A percentile compares a stretch with the other conserved stretches of the same genome.
These are phyloP conservation scores for Chlorella sorokiniana DNA, from an alignment of 139 green algal species.

Conservation along the genomic window DNA sequence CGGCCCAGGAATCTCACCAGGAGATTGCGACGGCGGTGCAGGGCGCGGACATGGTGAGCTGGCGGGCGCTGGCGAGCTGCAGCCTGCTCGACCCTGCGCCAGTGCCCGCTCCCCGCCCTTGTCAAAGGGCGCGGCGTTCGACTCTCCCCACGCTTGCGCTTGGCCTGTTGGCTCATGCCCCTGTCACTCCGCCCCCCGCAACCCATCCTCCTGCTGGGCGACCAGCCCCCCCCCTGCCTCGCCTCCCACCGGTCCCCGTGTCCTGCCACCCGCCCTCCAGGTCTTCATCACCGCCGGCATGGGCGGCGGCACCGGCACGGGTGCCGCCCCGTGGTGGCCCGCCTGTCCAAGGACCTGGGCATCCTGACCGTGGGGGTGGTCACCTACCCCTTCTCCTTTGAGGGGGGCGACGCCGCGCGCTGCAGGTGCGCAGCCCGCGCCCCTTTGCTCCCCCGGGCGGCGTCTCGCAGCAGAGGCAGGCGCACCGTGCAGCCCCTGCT, in stretches of 20 bases:
- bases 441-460: no score
- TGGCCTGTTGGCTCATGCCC: neutral
- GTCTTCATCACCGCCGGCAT: conserved; percentile 85
- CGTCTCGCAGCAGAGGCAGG: neutral
- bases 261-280: conserved; percentile 7
- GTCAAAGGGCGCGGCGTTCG: neutral
- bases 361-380: conserved; percentile 97
- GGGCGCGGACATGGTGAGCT: conserved; percentile 73
- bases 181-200: neutral
- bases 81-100: neutral
- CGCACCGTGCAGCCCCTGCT: no score
- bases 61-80: neutral
- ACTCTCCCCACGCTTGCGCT: neutral
- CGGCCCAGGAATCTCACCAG: conserved; percentile 89
- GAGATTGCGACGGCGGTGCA: conserved; percentile 61
- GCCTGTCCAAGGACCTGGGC: conserved; percentile 82
- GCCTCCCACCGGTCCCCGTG: no score
- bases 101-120: neutral
- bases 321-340: conserved; percentile 92
- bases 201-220: no score
- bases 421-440: conserved; percentile 71
- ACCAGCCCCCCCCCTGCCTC: no score
- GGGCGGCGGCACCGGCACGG: conserved; percentile 95
- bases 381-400: conserved; percentile 96
- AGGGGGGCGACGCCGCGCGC: conserved; percentile 83